These are phyloP conservation scores for Aquanectria penicillioides DNA, from an alignment of 2,329 filamentous ascomycete genomes.

Conservation along the genomic window DNA sequence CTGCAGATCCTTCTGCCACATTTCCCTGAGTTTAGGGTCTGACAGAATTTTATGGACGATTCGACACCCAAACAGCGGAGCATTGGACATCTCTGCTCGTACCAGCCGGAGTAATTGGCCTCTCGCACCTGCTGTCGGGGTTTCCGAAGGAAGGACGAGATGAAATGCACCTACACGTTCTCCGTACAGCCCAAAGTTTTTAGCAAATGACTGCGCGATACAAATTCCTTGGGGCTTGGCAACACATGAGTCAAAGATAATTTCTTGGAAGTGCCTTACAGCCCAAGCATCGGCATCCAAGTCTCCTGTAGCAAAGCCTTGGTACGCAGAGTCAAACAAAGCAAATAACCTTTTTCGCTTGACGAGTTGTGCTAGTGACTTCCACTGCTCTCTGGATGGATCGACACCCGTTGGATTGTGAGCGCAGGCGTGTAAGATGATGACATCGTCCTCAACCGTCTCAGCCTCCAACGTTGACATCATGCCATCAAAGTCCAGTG, in stretches of 20 bases:
- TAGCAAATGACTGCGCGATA: slow-evolving; percentile 48
- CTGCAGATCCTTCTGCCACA: too few relatives aligned
- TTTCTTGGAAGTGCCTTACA: slow-evolving; percentile 41
- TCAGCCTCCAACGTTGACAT: slow-evolving; percentile 34
- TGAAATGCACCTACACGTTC: slow-evolving; percentile 45
- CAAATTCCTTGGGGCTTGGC: too few relatives aligned
- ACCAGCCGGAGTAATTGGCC: too few relatives aligned
- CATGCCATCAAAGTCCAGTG: slow-evolving; percentile 46
- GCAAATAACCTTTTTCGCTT: slow-evolving; percentile 43
- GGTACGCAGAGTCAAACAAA: slow-evolving; percentile 52
- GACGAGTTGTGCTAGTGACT: slow-evolving; percentile 43
- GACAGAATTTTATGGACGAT: too few relatives aligned
- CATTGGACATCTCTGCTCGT: too few relatives aligned
- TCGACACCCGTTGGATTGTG: slow-evolving; percentile 53
- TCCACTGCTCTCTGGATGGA: slow-evolving; percentile 47
- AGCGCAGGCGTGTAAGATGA: slow-evolving; percentile 51
- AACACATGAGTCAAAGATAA: too few relatives aligned
- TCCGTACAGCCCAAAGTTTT: slow-evolving; percentile 52
- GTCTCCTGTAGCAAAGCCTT: slow-evolving; percentile 50
- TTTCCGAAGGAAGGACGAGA: too few relatives aligned
- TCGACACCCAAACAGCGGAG: too few relatives aligned
- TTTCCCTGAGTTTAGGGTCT: too few relatives aligned
- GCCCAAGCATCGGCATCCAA: slow-evolving; percentile 47
- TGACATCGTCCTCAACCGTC: slow-evolving; percentile 42
- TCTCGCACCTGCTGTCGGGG: too few relatives aligned